Base-by-base conservation (phyloP, 2,329 filamentous ascomycete species). In the Leptographium radiaticola region DNA sequence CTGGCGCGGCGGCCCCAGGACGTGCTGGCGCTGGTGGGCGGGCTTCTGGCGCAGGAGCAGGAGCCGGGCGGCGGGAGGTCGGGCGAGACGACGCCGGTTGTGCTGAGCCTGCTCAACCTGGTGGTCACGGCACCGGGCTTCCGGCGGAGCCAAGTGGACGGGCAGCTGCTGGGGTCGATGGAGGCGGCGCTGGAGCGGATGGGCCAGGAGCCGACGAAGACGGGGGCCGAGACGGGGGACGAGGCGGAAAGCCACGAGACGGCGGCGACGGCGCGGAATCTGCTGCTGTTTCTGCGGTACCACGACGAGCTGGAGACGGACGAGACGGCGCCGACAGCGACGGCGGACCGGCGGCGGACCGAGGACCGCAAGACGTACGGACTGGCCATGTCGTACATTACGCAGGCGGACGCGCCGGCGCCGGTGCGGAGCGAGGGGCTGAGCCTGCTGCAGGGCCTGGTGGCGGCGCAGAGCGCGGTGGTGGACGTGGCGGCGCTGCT, bases 381-480 rank as follows among this genome's bases (percentile, higher is more conserved):
- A 53, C 69, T 86, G 16, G 82, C 81, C 2, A 71, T 85, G 61
- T 78, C 75, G 12, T 86, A 86, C 65, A 77, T 86, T 48, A 80
- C 76, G 1, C 71, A 75, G 25, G 64, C 70, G 5, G 81, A 85
- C 57, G 81, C 79, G 2, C 81, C 82, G 1, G 75, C 83, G 1
- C 83, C 83, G 0, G 80, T 86, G n/a, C 75, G 81, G 3, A 79
- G 77, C 0, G 81, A 86, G 62, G 83, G 83, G 0, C 67, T 86
- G 10, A 77, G 79, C 49, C 68, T 86, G 2, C 65, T 86, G 12
- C 77, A 79, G 0, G 67, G 64, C 3, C 70, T 89, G 10, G 75
- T 89, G 42, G 59, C 71, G 30, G 65, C 74, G 0, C 68, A 71
- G 42, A 80, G 80, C 44, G 66, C 81, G 0, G 70, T 83, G 11